Percentiles rank a stretch among this genome's conserved stretches.
Conservation (phyloP, 768 basidiomycete species). For the Tylopilus rubrobrunneus region DNA sequence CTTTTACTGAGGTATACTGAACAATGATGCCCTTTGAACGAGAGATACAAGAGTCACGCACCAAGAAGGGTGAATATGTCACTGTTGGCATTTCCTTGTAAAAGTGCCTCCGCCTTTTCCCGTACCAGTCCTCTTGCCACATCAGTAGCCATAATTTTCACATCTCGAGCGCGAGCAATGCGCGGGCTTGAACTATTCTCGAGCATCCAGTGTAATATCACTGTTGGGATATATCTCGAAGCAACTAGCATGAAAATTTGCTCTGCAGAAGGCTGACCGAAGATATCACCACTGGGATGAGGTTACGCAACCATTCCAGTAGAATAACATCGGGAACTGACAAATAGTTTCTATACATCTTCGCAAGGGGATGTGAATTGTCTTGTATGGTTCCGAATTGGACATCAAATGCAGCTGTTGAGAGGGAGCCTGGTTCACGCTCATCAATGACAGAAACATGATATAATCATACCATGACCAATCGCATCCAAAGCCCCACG, state of each 20-base stretch:
- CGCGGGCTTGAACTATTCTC: background rate
- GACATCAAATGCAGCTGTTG: conserved; percentile 43
- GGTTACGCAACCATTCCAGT: background rate
- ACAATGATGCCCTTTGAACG: background rate
- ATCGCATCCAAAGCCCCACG: conserved; percentile 47
- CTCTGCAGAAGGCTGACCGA: conserved; percentile 4
- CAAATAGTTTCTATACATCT: conserved; percentile 7
- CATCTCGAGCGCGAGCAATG: background rate
- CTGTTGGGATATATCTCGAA: conserved; percentile 2
- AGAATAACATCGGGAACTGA: background rate
- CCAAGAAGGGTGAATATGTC: conserved; percentile 34
- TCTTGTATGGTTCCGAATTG: conserved; percentile 3
- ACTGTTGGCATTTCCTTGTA: conserved; percentile 7
- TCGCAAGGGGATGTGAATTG: conserved; percentile 1
- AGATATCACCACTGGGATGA: conserved; percentile 4
- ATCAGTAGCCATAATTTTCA: background rate
- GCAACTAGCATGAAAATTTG: conserved; percentile 8
- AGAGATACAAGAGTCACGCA: conserved; percentile 12
- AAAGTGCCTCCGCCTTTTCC: conserved; percentile 6
- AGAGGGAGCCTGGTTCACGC: background rate
- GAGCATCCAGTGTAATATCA: background rate
- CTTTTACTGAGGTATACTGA: conserved; percentile 12
- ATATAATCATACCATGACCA: conserved; percentile 36
- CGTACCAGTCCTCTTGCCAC: conserved; percentile 2
- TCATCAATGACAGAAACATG: background rate